A percentile compares a stretch with the other conserved stretches of the same genome.
Evolutionary conservation across 305 asterid species (phyloP).

Genomic region (Fraxinus greggii): DNA sequence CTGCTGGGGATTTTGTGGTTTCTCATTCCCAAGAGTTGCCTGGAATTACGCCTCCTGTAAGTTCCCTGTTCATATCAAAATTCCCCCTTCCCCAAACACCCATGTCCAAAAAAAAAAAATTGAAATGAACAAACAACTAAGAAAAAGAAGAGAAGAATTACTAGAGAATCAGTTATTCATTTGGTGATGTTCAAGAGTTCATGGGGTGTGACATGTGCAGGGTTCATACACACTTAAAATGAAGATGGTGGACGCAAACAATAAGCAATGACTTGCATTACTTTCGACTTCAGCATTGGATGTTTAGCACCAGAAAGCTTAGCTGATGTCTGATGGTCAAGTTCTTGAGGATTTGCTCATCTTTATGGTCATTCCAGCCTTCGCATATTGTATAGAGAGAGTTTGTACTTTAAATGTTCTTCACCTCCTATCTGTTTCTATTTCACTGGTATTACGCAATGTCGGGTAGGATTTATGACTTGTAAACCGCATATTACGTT

Average conservation of each 20-base stretch:
- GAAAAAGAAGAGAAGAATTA: background rate
- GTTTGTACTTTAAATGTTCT: background rate
- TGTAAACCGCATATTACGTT: background rate
- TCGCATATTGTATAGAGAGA: slow-evolving; percentile 3
- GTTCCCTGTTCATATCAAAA: slow-evolving; percentile 26
- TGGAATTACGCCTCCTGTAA: slow-evolving; percentile 79
- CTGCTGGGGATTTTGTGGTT: slow-evolving; percentile 66
- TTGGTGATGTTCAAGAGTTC: background rate
- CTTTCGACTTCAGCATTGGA: slow-evolving; percentile 67
- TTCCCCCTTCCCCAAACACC: background rate
- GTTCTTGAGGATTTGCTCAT: slow-evolving; percentile 15
- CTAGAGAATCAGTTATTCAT: background rate
- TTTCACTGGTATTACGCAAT: background rate
- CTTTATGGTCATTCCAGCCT: background rate
- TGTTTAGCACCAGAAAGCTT: slow-evolving; percentile 41
- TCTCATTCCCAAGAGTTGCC: slow-evolving; percentile 79
- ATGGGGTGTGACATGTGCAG: slow-evolving; percentile 37
- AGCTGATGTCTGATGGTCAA: slow-evolving; percentile 55
- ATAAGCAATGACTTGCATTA: slow-evolving; percentile 66
- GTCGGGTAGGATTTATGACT: background rate
- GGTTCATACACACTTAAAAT: slow-evolving; percentile 67
- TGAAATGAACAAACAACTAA: background rate
- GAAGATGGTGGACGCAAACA: slow-evolving; percentile 53
- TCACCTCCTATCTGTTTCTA: background rate
- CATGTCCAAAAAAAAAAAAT: background rate